Evolutionary conservation across 768 basidiomycete species (phyloP).

Genomic region (Tricholoma sp.): DNA sequence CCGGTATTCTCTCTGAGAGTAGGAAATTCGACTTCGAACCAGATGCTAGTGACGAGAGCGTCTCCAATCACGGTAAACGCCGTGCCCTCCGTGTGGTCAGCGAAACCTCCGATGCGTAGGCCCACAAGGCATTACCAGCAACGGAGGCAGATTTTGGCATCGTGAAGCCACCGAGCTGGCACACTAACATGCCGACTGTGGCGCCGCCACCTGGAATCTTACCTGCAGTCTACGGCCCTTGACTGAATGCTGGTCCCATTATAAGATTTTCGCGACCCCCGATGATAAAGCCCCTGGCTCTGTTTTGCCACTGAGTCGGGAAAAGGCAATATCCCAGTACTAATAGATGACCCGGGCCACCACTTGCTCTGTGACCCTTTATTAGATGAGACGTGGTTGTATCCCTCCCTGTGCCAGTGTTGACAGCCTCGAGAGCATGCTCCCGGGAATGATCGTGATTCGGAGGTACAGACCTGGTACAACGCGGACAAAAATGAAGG

Average conservation of each 20-base stretch:
- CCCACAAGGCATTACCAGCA: neutral
- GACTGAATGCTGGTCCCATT: neutral
- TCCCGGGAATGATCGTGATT: too few relatives aligned
- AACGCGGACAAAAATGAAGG: too few relatives aligned
- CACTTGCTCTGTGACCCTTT: too few relatives aligned
- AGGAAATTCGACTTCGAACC: neutral
- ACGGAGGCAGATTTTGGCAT: neutral
- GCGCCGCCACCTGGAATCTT: neutral
- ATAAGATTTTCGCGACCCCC: too few relatives aligned
- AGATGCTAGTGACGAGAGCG: neutral
- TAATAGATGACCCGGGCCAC: too few relatives aligned
- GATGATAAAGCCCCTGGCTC: too few relatives aligned
- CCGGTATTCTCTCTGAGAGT: neutral
- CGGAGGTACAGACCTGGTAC: too few relatives aligned
- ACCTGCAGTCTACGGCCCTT: neutral
- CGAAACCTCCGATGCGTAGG: neutral
- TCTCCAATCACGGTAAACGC: neutral
- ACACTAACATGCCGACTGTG: neutral
- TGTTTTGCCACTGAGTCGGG: too few relatives aligned
- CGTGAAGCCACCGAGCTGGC: neutral
- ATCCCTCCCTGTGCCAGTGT: too few relatives aligned
- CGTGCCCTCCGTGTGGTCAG: neutral
- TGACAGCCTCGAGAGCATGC: too few relatives aligned
- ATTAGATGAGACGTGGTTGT: too few relatives aligned
- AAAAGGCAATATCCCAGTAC: too few relatives aligned